These are phyloP conservation scores for Saccharomycopsis guyanensis DNA, from an alignment of 805 yeast species.

Conservation along the genomic window DNA sequence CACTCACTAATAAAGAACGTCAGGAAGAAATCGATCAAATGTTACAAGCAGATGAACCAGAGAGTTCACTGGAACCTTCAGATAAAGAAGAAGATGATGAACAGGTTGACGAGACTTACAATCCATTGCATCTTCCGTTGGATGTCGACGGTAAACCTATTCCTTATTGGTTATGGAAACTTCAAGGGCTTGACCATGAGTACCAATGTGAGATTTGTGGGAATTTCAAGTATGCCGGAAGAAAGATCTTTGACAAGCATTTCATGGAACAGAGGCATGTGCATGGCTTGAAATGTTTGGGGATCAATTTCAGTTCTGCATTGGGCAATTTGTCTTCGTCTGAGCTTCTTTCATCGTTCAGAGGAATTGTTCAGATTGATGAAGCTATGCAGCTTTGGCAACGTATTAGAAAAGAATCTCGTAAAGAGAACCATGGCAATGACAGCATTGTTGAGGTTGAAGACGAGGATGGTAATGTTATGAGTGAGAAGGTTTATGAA, in stretches of 20 bases:
- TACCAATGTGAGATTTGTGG: constrained; percentile 87
- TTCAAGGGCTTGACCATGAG: constrained; percentile 72
- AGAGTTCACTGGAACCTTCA: constrained; percentile 30
- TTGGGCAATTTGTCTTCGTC: not conserved
- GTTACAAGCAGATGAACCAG: constrained; percentile 27
- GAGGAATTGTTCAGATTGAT: constrained; percentile 54
- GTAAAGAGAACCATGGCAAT: constrained; percentile 25
- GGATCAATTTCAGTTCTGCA: constrained; percentile 33
- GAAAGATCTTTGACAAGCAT: constrained; percentile 64
- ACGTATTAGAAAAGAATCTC: constrained; percentile 32
- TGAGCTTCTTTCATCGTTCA: constrained; percentile 44
- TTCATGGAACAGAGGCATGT: constrained; percentile 65
- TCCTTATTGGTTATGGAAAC: constrained; percentile 87
- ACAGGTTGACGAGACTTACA: constrained; percentile 29
- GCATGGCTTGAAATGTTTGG: constrained; percentile 67
- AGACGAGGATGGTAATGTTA: constrained; percentile 88
- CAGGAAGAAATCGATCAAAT: constrained; percentile 43
- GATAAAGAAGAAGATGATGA: constrained; percentile 25
- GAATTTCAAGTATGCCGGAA: constrained; percentile 61
- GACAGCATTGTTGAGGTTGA: constrained; percentile 74
- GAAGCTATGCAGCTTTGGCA: constrained; percentile 63
- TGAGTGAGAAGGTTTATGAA: constrained; percentile 73
- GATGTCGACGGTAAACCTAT: constrained; percentile 91
- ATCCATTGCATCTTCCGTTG: constrained; percentile 58
- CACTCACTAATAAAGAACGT: constrained; percentile 66